These are phyloP conservation scores for Candida tropicalis DNA, from an alignment of 1,139 yeast genomes.

Conservation along the genomic window DNA sequence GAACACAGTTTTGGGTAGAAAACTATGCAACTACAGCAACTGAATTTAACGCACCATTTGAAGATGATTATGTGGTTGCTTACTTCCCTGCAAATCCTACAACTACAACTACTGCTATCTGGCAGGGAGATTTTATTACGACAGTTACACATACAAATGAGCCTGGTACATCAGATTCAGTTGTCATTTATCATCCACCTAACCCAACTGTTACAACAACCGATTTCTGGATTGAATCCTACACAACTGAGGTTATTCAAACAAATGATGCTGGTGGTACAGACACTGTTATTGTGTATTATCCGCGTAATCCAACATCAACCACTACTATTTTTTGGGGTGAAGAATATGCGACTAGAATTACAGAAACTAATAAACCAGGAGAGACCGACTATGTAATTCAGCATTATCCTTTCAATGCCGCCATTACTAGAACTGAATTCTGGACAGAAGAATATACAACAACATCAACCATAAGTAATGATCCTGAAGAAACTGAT, in stretches of 20 bases:
- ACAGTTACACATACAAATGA: slow-evolving; percentile 14
- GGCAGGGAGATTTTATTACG: slow-evolving; percentile 10
- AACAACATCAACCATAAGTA: slow-evolving; percentile 11
- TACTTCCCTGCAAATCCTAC: slow-evolving; percentile 18
- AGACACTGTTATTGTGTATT: slow-evolving; percentile 22
- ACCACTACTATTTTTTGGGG: slow-evolving; percentile 15
- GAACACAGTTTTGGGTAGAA: slow-evolving; percentile 1
- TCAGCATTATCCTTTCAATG: slow-evolving; percentile 24
- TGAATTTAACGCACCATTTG: neutral
- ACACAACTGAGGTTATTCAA: slow-evolving; percentile 14
- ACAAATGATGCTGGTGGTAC: slow-evolving; percentile 16
- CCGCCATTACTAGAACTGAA: slow-evolving; percentile 7
- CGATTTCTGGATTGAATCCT: slow-evolving; percentile 3
- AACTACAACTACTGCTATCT: slow-evolving; percentile 1
- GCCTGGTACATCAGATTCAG: slow-evolving; percentile 18
- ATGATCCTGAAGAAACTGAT: slow-evolving; percentile 17
- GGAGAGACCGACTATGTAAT: slow-evolving; percentile 21
- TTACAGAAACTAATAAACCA: slow-evolving; percentile 14
- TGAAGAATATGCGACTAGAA: slow-evolving; percentile 7
- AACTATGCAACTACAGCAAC: slow-evolving; percentile 8
- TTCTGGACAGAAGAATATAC: slow-evolving; percentile 17
- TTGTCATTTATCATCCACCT: slow-evolving; percentile 16
- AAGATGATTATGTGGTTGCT: slow-evolving; percentile 6
- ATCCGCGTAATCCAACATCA: slow-evolving; percentile 19
- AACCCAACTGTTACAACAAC: slow-evolving; percentile 9